Evolutionary conservation across 768 basidiomycete species (phyloP).

Genomic region (Trametes elegans): DNA sequence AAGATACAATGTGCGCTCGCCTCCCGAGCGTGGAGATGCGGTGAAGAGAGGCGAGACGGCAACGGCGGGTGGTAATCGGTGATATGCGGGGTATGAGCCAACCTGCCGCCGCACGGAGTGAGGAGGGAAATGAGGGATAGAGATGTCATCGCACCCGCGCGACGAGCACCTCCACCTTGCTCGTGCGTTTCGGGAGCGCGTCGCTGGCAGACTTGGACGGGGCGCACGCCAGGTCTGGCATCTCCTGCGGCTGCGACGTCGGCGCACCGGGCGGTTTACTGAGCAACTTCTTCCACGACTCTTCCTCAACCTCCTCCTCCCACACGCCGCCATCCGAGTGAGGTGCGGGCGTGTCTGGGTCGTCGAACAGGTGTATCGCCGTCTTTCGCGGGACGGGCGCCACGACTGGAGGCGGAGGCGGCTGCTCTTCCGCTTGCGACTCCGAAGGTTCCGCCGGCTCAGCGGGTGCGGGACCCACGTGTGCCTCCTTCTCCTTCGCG

Average conservation of each 20-base stretch:
- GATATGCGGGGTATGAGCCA: background rate
- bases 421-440: background rate
- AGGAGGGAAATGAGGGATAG: background rate
- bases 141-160: constrained; percentile 3
- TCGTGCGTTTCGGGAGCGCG: too few species aligned
- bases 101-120: too few species aligned
- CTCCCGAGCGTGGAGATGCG: background rate
- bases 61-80: background rate
- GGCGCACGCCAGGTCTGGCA: background rate
- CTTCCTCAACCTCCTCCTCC: constrained; percentile 16
- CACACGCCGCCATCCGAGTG: constrained; percentile 14
- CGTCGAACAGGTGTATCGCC: constrained; percentile 13
- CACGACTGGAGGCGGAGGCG: background rate
- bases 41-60: background rate
- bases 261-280: background rate
- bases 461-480: background rate
- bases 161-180: constrained; percentile 5
- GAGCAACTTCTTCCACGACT: constrained; percentile 15
- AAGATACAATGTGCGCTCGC: background rate
- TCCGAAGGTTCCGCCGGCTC: background rate
- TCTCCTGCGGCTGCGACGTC: background rate
- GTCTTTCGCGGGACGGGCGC: background rate
- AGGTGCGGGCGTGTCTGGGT: background rate
- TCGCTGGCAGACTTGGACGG: background rate
- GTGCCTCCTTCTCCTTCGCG: too few species aligned